Evolutionary conservation across 768 basidiomycete genomes (phyloP), one percentile per base, ranked within the genome.

Genomic region (Stropharia rugosoannulata): DNA sequence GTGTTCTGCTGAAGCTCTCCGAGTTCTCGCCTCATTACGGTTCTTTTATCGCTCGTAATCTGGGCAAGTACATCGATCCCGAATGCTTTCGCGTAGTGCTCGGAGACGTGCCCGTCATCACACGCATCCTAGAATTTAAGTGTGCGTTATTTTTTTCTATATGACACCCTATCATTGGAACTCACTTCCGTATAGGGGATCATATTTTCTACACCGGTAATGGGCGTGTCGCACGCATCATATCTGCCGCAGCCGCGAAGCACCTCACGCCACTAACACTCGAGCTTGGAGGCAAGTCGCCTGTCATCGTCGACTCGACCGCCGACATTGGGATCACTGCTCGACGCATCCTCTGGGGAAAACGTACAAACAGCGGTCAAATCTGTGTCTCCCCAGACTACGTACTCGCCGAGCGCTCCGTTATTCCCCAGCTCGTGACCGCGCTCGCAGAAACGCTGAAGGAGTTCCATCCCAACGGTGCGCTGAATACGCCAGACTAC

Each of bases 301-400:
- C 78, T 4, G 75, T 76, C 9, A 70, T 79, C 49, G 63, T 80
- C 25, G 76, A 78, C 51, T 64, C 64, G 5, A 37, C 41, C 38
- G 47, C 58, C 0, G 61, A 66, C 62, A 59, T 84, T 59, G 68
- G 75, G 5, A 56, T 85, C 32, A 79, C 83, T 0, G 89, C 87
- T 3, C 82, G 80, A 62, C 79, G 89, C 7, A 77, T 88, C 35
- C 68, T 89, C 25, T 87, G 81, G 79, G 88, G 84, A 1, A 90
- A 90, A 68, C 71, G 72, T 8, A 74, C 70, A 55, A 90, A 90
- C 58, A 75, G 81, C 1, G 89, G 89, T 8, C 88, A 89, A 76
- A 80, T 83, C 1, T 92, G 90, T 59, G 74, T 85, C n/a, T 72
- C 84, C 4, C 79, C 80, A 2, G 80, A 81, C 61, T 79, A 75